phyloP scores from a whole-genome alignment of 2,329 filamentous ascomycete genomes.

The Talaromyces albobiverticillius region DNA sequence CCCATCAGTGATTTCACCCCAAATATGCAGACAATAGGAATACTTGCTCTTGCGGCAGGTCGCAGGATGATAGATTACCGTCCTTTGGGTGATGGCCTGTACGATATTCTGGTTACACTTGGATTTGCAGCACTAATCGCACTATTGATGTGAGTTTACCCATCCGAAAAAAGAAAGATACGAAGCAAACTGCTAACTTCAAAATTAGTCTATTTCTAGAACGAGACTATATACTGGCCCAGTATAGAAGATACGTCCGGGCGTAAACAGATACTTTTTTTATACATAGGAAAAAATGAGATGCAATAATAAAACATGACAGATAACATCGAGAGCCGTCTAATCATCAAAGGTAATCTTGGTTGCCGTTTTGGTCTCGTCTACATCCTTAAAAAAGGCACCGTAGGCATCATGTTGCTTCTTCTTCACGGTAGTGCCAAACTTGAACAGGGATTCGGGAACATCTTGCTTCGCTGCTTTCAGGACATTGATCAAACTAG shows the following conservation, averaged over 20 bases:
- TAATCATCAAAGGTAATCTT: slow-evolving; percentile 84
- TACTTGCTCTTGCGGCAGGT: slow-evolving; percentile 45
- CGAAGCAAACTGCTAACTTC: slow-evolving; percentile 17
- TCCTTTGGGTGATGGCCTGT: slow-evolving; percentile 12
- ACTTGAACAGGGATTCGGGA: slow-evolving; percentile 87
- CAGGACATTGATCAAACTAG: slow-evolving; percentile 85
- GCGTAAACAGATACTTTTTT: slow-evolving; percentile 16
- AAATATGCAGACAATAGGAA: slow-evolving; percentile 40
- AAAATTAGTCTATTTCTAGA: slow-evolving; percentile 34
- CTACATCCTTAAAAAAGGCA: slow-evolving; percentile 89
- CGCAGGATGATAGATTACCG: slow-evolving; percentile 34
- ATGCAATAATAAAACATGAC: slow-evolving; percentile 20
- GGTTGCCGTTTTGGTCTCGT: slow-evolving; percentile 76
- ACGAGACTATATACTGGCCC: slow-evolving; percentile 27
- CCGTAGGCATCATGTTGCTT: slow-evolving; percentile 95
- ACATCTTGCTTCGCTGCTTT: slow-evolving; percentile 89
- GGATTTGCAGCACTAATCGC: slow-evolving; percentile 53
- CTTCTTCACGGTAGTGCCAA: slow-evolving; percentile 97
- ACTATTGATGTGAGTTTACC: slow-evolving; percentile 58
- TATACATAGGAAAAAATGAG: slow-evolving; percentile 9
- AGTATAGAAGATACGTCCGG: slow-evolving; percentile 15
- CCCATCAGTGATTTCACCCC: slow-evolving; percentile 45
- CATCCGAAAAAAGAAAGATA: not conserved
- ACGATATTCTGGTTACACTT: slow-evolving; percentile 46
- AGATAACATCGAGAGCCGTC: slow-evolving; percentile 19